Base-by-base conservation (phyloP, 1,284 basidiomycete genomes). In the Taiwanofungus camphoratus region DNA sequence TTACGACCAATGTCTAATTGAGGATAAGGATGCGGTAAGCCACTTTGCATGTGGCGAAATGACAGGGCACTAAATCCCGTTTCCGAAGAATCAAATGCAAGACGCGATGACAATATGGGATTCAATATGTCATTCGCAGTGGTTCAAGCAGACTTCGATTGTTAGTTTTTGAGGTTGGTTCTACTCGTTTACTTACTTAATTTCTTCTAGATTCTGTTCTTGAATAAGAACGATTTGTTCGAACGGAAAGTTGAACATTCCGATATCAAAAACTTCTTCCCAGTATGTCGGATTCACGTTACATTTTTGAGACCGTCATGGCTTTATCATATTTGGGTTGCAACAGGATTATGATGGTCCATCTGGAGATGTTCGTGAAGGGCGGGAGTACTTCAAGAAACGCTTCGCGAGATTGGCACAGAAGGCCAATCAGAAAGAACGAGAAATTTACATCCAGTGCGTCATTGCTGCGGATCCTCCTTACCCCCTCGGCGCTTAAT, bases 51-150 rank as follows among this genome's bases (percentile, higher is more conserved):
- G n/a, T n/a, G n/a, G n/a, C n/a, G n/a, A n/a, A n/a, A n/a, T n/a
- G n/a, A n/a, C n/a, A n/a, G n/a, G n/a, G n/a, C n/a, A n/a, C n/a
- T n/a, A n/a, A n/a, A n/a, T n/a, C n/a, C n/a, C n/a, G n/a, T n/a
- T n/a, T n/a, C n/a, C n/a, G n/a, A 54, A 91, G 87, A 93, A 91
- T 64, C 91, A 88, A 83, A 95, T 96, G 92, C 87, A 92, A 67
- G 93, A 95, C 57, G 89, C 92, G 1, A 83, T 96, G 76, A 90
- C 91, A 38, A 90, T 96, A 36, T 96, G 92, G 81, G 92, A 94
- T 59, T 93, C 90, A 33, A 91, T 93, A 70, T 89, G 87, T 67
- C 87, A 91, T 60, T 91, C 87, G 18, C 87, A 91, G 55, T 92
- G 92, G 92, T 96, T 97, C 67, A 81, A 85, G 61, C 77, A 85